A percentile compares a stretch with the other conserved stretches of the same genome.
These are phyloP conservation scores for Cyclospora cayetanensis DNA, from an alignment of 169 alveolate genomes.

Conservation along the genomic window DNA sequence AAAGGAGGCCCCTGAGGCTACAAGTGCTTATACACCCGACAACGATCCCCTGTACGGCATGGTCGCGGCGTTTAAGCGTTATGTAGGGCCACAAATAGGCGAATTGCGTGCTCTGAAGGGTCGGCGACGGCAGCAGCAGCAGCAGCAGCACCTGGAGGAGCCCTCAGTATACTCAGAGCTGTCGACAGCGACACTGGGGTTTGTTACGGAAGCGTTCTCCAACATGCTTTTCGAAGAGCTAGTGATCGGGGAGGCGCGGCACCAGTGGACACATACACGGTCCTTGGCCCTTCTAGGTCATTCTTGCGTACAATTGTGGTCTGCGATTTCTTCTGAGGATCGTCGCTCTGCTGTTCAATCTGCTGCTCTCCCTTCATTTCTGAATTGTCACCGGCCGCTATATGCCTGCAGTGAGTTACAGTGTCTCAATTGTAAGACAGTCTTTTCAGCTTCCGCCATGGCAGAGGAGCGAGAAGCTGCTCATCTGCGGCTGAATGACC, in stretches of 20 bases:
- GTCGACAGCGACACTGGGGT: not conserved
- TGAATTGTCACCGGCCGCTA: not conserved
- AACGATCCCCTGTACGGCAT: not conserved
- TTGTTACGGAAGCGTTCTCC: not conserved
- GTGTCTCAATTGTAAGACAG: slow-evolving; percentile 7
- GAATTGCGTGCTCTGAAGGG: not conserved
- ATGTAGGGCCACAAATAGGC: not conserved
- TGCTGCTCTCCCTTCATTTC: no score
- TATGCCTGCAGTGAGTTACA: not conserved
- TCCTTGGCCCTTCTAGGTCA: slow-evolving; percentile 36
- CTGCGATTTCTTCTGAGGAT: not conserved
- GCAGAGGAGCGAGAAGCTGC: slow-evolving; percentile 10
- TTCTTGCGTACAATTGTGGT: slow-evolving; percentile 23
- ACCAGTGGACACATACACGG: not conserved
- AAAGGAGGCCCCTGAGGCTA: not conserved
- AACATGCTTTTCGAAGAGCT: not conserved
- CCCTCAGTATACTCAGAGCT: not conserved
- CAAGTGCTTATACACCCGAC: not conserved
- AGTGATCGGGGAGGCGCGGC: not conserved
- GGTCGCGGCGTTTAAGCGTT: not conserved
- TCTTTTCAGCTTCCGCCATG: not conserved
- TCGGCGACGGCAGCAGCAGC: not conserved
- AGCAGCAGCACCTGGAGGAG: not conserved
- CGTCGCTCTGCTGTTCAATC: no score
- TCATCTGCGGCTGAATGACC: not conserved